A percentile compares a stretch with the other conserved stretches of the same genome.
These are phyloP conservation scores for Phialemonium atrogriseum DNA, from an alignment of 2,329 filamentous ascomycete species.

Conservation along the genomic window DNA sequence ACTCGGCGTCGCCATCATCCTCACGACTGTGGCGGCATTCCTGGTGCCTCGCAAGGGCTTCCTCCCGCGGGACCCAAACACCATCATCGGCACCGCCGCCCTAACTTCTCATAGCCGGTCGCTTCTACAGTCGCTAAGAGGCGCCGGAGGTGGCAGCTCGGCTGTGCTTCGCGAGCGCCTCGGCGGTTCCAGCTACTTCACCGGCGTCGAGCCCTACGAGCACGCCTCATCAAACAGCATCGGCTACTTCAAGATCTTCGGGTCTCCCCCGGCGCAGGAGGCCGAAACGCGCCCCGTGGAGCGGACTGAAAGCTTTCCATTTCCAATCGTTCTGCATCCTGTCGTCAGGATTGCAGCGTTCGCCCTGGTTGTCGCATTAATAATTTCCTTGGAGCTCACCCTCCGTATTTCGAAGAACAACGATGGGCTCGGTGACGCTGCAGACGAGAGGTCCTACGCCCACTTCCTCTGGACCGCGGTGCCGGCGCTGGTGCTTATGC, in stretches of 20 bases:
- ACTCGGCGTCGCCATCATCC: slow-evolving; percentile 16
- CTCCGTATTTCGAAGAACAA: slow-evolving; percentile 20
- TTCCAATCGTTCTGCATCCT: slow-evolving; percentile 21
- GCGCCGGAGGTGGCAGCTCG: slow-evolving; percentile 22
- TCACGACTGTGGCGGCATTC: slow-evolving; percentile 13
- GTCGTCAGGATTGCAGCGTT: slow-evolving; percentile 18
- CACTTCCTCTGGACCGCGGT: slow-evolving; percentile 26
- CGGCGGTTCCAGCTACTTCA: slow-evolving; percentile 19
- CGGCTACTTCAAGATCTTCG: slow-evolving; percentile 17
- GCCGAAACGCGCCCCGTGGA: slow-evolving; percentile 9
- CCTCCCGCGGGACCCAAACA: slow-evolving; percentile 25
- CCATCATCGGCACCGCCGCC: slow-evolving; percentile 24
- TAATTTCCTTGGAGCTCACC: slow-evolving; percentile 25
- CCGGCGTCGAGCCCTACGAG: slow-evolving; percentile 26
- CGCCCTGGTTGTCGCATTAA: slow-evolving; percentile 18
- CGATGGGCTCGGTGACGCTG: slow-evolving; percentile 21
- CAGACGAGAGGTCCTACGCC: slow-evolving; percentile 14
- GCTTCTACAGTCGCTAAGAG: slow-evolving; percentile 24
- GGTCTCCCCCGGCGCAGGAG: slow-evolving; percentile 7
- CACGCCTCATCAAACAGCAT: slow-evolving; percentile 12
- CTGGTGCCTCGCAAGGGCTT: slow-evolving; percentile 21
- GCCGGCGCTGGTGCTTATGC: slow-evolving; percentile 19
- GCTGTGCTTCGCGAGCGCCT: slow-evolving; percentile 19
- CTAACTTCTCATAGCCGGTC: slow-evolving; percentile 26
- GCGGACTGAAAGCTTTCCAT: slow-evolving; percentile 15